Base-by-base conservation (phyloP, 768 basidiomycete species). In the Galerina sulciceps region DNA sequence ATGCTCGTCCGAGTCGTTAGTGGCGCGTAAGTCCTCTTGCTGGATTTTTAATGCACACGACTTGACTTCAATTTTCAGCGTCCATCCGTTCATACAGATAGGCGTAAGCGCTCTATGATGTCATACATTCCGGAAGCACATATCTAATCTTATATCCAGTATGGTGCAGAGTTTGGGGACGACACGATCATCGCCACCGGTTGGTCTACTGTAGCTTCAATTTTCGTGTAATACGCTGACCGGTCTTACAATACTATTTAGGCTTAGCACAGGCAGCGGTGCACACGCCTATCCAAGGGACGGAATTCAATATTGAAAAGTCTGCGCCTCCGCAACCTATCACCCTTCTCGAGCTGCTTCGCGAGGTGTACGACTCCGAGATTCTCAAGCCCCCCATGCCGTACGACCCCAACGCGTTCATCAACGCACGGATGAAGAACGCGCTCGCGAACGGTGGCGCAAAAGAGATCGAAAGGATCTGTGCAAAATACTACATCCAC, bases 51-150 rank as follows among this genome's bases (percentile, higher is more conserved):
- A 17, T 15, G n/a, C 42, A 22, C 14, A 42, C 10, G 15, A 11
- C 36, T 43, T 37, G n/a, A 13, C 34, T 9, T 42, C 47, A 10
- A 8, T 20, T 11, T 26, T 14, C 44, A 87, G 85, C 4, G 57
- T 81, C 11, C 86, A 88, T 69, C 83, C 85, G 0, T 67, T 84
- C 47, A 88, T 88, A 47, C 80, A 82, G 62, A 70, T 79, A n/a
- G 86, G 85, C 41, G 85, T 85, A 65, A 43, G 80, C 77, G 8
- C 26, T n/a, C n/a, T 31, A 54, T 36, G 20, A 20, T 13, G 9
- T 11, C 37, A 18, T 10, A 22, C 26, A 17, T 13, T 35, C 41
- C 42, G 4, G 14, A 26, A 17, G 48, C 38, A 2, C 17, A 23
- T 40, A 31, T 53, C 52, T 15, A 42, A 36, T 8, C 20, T 20